These are phyloP conservation scores for Penicillium italicum DNA, from an alignment of 2,329 filamentous ascomycete genomes.

Conservation along the genomic window DNA sequence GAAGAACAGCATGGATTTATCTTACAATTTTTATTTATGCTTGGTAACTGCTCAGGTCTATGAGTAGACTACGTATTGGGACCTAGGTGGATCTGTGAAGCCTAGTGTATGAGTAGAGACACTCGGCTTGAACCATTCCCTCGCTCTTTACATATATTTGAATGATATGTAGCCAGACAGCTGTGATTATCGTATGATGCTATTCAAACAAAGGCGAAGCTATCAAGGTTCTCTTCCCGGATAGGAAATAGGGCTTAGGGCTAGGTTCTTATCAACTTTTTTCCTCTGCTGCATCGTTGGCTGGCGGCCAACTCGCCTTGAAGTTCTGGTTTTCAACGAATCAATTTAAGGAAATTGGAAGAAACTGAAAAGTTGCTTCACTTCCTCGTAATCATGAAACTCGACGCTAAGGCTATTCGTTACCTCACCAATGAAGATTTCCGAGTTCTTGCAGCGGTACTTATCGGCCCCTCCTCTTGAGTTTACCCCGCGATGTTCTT, in stretches of 20 bases:
- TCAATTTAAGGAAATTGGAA: background rate
- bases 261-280: slow-evolving; percentile 33
- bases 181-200: background rate
- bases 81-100: background rate
- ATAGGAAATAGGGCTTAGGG: slow-evolving; percentile 42
- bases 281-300: slow-evolving; percentile 19
- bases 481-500: slow-evolving; percentile 21
- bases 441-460: slow-evolving; percentile 86
- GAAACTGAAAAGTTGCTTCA: slow-evolving; percentile 4
- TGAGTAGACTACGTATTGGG: slow-evolving; percentile 9
- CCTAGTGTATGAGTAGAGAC: background rate
- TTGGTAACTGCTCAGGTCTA: slow-evolving; percentile 1
- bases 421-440: slow-evolving; percentile 92
- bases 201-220: background rate
- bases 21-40: slow-evolving; percentile 15
- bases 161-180: background rate
- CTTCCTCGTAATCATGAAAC: slow-evolving; percentile 64
- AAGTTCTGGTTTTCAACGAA: background rate
- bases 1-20: slow-evolving; percentile 32
- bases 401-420: slow-evolving; percentile 89
- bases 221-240: slow-evolving; percentile 18
- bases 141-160: background rate
- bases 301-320: slow-evolving; percentile 2
- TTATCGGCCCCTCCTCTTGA: slow-evolving; percentile 33
- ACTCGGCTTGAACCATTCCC: background rate